phyloP scores from a whole-genome alignment of 2,329 filamentous ascomycete genomes.

The Claviceps humidiphila region DNA sequence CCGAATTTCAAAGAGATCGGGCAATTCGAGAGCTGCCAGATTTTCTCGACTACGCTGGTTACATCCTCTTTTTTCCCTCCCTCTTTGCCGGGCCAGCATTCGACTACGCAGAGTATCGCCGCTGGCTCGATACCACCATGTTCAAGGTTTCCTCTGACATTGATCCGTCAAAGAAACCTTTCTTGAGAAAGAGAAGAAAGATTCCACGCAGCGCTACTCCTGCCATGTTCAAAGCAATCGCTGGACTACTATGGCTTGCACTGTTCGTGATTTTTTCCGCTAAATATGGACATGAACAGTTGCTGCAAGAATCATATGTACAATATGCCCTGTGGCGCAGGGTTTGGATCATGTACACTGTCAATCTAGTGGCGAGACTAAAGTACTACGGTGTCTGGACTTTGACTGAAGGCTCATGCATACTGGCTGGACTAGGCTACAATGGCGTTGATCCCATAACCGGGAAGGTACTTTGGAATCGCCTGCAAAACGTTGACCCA shows the following conservation, averaged over 20 bases:
- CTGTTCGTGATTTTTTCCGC: constrained; percentile 60
- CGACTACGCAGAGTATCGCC: constrained; percentile 83
- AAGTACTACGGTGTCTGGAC: constrained; percentile 98
- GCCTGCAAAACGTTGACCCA: constrained; percentile 79
- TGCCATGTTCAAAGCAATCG: constrained; percentile 60
- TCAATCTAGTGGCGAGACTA: constrained; percentile 66
- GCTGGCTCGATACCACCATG: constrained; percentile 89
- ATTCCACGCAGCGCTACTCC: constrained; percentile 86
- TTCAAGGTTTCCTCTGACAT: constrained; percentile 72
- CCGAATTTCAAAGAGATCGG: constrained; percentile 73
- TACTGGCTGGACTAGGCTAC: constrained; percentile 84
- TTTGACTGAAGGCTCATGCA: constrained; percentile 85
- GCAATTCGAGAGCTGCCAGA: constrained; percentile 62
- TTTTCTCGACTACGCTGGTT: constrained; percentile 72
- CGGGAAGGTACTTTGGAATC: constrained; percentile 75
- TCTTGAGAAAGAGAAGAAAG: constrained; percentile 77
- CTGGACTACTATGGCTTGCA: constrained; percentile 67
- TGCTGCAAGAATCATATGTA: constrained; percentile 55
- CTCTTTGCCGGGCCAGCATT: constrained; percentile 85
- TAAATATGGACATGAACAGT: constrained; percentile 49
- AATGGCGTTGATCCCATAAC: constrained; percentile 80
- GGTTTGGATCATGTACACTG: constrained; percentile 69
- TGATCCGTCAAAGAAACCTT: constrained; percentile 75
- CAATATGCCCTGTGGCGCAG: constrained; percentile 56
- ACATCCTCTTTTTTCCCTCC: constrained; percentile 89